Evolutionary conservation across 345 rosid species (phyloP).

Genomic region (Euphorbia peplus): DNA sequence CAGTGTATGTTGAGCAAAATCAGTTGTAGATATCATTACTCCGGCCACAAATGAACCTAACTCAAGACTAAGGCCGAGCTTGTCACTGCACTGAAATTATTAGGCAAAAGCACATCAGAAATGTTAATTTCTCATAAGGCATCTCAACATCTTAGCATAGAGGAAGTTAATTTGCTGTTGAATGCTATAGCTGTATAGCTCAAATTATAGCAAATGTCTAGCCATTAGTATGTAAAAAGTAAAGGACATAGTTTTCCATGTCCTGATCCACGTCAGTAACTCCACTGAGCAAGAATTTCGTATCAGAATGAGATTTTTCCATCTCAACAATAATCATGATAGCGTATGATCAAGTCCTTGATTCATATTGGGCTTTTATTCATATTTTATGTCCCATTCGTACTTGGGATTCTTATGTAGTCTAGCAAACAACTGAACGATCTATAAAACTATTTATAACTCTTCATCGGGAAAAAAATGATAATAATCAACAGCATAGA

Average conservation of each 20-base stretch:
- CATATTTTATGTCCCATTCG: neutral
- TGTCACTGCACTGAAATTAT: slow-evolving; percentile 96
- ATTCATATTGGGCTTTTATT: neutral
- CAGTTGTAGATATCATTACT: slow-evolving; percentile 96
- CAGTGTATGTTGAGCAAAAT: slow-evolving; percentile 88
- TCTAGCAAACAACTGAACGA: neutral
- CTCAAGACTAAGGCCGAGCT: slow-evolving; percentile 99
- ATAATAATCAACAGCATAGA: slow-evolving; percentile 7
- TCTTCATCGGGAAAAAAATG: neutral
- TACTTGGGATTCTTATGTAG: neutral
- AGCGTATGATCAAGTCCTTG: neutral
- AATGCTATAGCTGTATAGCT: neutral
- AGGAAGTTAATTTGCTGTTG: neutral
- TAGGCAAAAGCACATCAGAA: slow-evolving; percentile 17
- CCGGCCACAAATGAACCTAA: slow-evolving; percentile 98
- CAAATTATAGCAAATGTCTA: neutral
- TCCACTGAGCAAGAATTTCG: neutral
- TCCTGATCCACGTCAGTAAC: neutral
- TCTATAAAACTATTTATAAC: neutral
- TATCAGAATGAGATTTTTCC: neutral
- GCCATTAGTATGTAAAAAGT: neutral
- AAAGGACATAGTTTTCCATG: neutral
- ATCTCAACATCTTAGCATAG: slow-evolving; percentile 2
- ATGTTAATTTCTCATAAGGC: neutral
- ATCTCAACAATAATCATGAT: neutral